Evolutionary conservation across 2,329 filamentous ascomycete genomes (phyloP), one percentile per base, ranked within the genome.

Genomic region (Fusarium irregulare): DNA sequence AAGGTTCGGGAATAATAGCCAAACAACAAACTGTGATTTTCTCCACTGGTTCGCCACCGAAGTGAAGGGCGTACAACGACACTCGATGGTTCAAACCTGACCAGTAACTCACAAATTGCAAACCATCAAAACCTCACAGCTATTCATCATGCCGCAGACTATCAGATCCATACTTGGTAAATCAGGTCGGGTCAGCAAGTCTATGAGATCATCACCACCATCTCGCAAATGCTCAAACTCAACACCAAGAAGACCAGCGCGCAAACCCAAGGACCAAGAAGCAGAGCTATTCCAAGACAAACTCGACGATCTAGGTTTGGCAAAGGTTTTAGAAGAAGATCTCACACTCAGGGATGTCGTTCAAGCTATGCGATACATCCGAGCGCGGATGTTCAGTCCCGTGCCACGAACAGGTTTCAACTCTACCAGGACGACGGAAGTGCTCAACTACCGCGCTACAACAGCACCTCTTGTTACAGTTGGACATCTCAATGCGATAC

Each of bases 401-500:
- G 81, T 93, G 13, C 91, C 91, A 4, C 82, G 85, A 21, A 82
- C 85, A 0, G 90, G 91, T 23, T 88, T 93, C 85, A 87, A 84
- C 71, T 90, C 88, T 7, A 86, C 85, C 21, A 83, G 89, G 13
- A 88, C 89, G 16, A 83, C 90, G 4, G 87, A 91, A 73, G 80
- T 92, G 18, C 82, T 93, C 55, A 88, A 89, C 66, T 89, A 87
- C 75, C 84, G 91, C 20, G 80, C 78, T 32, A 79, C 79, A 16
- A 78, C 92, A 41, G 90, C 92, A 12, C 88, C 88, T 0, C 82
- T 93, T 23, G 88, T 91, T 7, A 91, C 89, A 1, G 78, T 89
- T 21, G 86, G 89, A 3, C 91, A 94, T 76, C 77, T 94, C 9
- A 87, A 91, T 66, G 86, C 90, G 2, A 78, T 93, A 3, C 83